These are phyloP conservation scores for Veloboletus limbatus DNA, from an alignment of 1,284 basidiomycete species.

Conservation along the genomic window DNA sequence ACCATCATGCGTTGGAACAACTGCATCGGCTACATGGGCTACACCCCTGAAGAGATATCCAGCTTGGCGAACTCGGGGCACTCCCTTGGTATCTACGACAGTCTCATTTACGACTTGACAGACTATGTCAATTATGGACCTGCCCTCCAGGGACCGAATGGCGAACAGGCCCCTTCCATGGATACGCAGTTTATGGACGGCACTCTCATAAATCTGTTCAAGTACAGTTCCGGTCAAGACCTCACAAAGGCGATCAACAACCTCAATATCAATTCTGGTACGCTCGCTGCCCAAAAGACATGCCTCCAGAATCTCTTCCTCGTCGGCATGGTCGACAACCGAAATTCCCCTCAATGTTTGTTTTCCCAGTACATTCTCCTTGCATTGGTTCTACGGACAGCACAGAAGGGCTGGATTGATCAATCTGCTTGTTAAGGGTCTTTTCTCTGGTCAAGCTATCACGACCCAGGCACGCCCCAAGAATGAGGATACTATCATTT, in stretches of 20 bases:
- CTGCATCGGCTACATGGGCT: constrained; percentile 88
- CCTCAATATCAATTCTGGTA: constrained; percentile 61
- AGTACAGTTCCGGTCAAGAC: constrained; percentile 78
- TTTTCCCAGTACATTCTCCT: constrained; percentile 93
- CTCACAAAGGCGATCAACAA: constrained; percentile 77
- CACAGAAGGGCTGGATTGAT: no score
- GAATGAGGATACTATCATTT: no score
- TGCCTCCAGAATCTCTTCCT: constrained; percentile 94
- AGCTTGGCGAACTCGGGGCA: constrained; percentile 65
- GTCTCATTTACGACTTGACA: constrained; percentile 86
- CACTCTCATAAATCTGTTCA: constrained; percentile 79
- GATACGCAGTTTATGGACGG: constrained; percentile 80
- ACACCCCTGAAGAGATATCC: constrained; percentile 76
- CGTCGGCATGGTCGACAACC: constrained; percentile 89
- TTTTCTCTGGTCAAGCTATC: no score
- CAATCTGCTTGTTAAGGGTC: no score
- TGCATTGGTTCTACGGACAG: no score
- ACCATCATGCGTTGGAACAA: constrained; percentile 85
- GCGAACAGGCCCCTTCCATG: constrained; percentile 55
- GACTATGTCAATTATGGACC: constrained; percentile 69
- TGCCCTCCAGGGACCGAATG: constrained; percentile 57
- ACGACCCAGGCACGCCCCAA: no score
- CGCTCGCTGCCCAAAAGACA: constrained; percentile 76
- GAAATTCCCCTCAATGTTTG: constrained; percentile 86
- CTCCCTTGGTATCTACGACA: constrained; percentile 80